Base-by-base conservation (phyloP, 2,329 filamentous ascomycete genomes). In the Claviceps sp. region DNA sequence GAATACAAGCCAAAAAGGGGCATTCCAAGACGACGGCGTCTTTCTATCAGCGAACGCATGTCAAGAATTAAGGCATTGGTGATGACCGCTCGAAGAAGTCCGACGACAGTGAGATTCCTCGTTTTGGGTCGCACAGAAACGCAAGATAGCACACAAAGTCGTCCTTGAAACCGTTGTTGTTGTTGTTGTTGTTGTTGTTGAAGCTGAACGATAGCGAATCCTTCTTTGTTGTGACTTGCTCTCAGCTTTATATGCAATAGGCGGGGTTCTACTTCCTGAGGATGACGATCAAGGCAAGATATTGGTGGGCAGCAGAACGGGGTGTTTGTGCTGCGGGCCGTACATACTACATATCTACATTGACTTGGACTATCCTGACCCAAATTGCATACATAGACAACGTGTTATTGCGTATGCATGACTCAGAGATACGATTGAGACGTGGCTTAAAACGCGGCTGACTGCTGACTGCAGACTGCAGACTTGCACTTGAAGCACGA, bases 1-100 rank as follows among this genome's bases (percentile, higher is more conserved):
- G 30, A 56, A 55, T 57, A 53, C 50, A 10, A 26, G 22, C 43
- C 24, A 42, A 22, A 39, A 39, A 48, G 14, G 47, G 48, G 42
- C 50, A 24, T 34, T 41, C 38, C 19, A 44, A 55, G 19, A 13
- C 22, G 26, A 49, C 30, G 30, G 39, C 5, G 42, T 51, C 39
- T 47, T 34, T 48, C 30, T 47, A 24, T 10, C 10, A 17, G 24
- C n/a, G 13, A 42, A 5, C 40, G 10, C 30, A 40, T 38, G 17
- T 13, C 5, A 5, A 24, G 38, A 17, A n/a, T 47, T 14, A n/a
- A 7, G n/a, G 30, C 10, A 4, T 38, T 44, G 6, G 10, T 22
- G n/a, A 42, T 37, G 39, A n/a, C 30, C 37, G 39, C 34, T n/a
- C 5, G 24, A 11, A n/a, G 37, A 40, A 10, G 4, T 8, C 7